phyloP scores from a whole-genome alignment of 1,139 yeast genomes.

The Kodamaea plutei region DNA sequence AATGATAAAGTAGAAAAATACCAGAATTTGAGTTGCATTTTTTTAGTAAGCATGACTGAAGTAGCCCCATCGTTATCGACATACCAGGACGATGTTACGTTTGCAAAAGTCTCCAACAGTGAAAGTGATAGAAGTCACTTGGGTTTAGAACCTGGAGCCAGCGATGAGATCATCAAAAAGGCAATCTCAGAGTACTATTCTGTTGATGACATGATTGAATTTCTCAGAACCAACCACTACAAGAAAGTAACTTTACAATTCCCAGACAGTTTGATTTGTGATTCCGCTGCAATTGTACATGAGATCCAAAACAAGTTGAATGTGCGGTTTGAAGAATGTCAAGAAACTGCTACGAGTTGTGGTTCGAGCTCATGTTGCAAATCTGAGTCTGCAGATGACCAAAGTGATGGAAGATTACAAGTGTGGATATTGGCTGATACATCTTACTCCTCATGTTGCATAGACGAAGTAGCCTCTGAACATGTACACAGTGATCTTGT shows the following conservation, averaged over 20 bases:
- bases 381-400: background rate
- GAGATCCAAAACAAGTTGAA: slow-evolving; percentile 34
- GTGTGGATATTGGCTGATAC: slow-evolving; percentile 89
- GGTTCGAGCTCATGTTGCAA: background rate
- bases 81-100: slow-evolving; percentile 50
- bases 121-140: slow-evolving; percentile 25
- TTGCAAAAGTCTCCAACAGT: slow-evolving; percentile 25
- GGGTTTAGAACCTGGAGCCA: slow-evolving; percentile 16
- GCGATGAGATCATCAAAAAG: slow-evolving; percentile 23
- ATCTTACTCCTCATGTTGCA: slow-evolving; percentile 91
- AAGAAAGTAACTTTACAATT: slow-evolving; percentile 76
- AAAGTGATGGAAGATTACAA: slow-evolving; percentile 12
- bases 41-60: slow-evolving; percentile 6
- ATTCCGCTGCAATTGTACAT: slow-evolving; percentile 68
- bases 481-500: slow-evolving; percentile 85
- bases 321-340: background rate
- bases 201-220: slow-evolving; percentile 40
- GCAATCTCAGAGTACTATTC: slow-evolving; percentile 49
- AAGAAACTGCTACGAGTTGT: slow-evolving; percentile 1
- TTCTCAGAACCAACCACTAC: slow-evolving; percentile 34
- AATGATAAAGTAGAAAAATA: too few relatives aligned
- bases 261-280: slow-evolving; percentile 76
- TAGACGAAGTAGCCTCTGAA: slow-evolving; percentile 95
- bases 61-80: slow-evolving; percentile 61
- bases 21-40: too few relatives aligned